Conservation (phyloP, 805 yeast species). For the Cyberlindnera xylosilytica region DNA sequence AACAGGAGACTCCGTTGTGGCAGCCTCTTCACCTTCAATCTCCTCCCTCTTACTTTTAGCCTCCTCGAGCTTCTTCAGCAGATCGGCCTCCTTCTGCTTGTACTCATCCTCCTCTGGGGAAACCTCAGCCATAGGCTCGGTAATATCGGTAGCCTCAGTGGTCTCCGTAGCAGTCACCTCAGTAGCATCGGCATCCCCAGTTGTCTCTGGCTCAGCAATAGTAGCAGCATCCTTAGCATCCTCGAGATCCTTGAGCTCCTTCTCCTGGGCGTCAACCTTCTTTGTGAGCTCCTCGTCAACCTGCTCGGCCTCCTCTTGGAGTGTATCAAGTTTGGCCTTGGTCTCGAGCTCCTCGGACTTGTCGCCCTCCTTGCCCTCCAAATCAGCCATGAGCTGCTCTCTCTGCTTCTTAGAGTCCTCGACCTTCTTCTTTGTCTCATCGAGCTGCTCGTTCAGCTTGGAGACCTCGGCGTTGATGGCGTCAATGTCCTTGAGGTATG, state of each 20-base stretch:
- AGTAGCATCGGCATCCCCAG: too few relatives aligned
- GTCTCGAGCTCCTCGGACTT: slow-evolving; percentile 13
- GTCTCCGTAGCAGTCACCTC: slow-evolving; percentile 12
- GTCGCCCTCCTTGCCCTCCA: slow-evolving; percentile 14
- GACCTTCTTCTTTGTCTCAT: slow-evolving; percentile 11
- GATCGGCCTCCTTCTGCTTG: slow-evolving; percentile 13
- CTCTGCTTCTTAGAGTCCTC: slow-evolving; percentile 13
- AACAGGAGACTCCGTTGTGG: too few relatives aligned
- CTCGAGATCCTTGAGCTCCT: slow-evolving; percentile 13
- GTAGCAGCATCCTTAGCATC: not conserved
- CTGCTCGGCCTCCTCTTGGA: slow-evolving; percentile 18
- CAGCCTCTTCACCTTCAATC: slow-evolving; percentile 11
- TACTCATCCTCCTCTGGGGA: slow-evolving; percentile 4
- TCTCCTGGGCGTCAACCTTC: slow-evolving; percentile 13
- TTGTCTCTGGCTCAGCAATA: too few relatives aligned
- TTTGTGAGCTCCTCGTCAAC: slow-evolving; percentile 11
- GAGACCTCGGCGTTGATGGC: slow-evolving; percentile 20
- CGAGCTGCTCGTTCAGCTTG: slow-evolving; percentile 12
- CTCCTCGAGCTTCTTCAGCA: slow-evolving; percentile 10
- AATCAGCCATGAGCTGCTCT: slow-evolving; percentile 8
- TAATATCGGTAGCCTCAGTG: not conserved
- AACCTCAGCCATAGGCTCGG: too few relatives aligned
- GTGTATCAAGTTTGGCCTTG: slow-evolving; percentile 16
- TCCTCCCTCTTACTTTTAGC: slow-evolving; percentile 22
- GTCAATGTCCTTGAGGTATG: slow-evolving; percentile 17